phyloP scores from a whole-genome alignment of 371 early-diverging fungal species.

The Syncephalastrum contaminatum region DNA sequence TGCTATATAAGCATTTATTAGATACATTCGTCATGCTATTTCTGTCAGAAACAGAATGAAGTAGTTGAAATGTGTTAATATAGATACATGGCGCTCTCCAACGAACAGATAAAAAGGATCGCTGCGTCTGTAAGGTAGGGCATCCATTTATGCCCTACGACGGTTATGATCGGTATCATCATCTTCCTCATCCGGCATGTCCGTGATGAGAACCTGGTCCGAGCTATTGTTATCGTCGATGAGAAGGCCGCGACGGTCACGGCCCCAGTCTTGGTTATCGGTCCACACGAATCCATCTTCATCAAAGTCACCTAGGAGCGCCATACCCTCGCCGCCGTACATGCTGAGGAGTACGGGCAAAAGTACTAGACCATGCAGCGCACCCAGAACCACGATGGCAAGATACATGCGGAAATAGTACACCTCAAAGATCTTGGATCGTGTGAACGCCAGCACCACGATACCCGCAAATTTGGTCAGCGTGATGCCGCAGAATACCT shows the following conservation, averaged over 20 bases:
- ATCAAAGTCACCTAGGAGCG: constrained; percentile 45
- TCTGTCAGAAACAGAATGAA: too few relatives aligned
- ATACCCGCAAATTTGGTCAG: constrained; percentile 78
- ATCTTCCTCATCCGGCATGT: constrained; percentile 28
- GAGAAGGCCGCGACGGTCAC: constrained; percentile 22
- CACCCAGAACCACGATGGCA: constrained; percentile 67
- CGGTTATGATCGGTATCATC: not conserved
- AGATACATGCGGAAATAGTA: constrained; percentile 82
- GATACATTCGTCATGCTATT: too few relatives aligned
- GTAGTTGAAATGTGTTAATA: too few relatives aligned
- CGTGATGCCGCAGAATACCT: constrained; percentile 77
- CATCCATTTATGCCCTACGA: too few relatives aligned
- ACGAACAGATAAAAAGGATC: too few relatives aligned
- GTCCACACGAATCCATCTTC: constrained; percentile 53
- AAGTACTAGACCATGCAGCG: constrained; percentile 69
- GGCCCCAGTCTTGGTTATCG: constrained; percentile 20
- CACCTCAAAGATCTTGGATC: constrained; percentile 74
- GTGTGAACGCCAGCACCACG: constrained; percentile 68
- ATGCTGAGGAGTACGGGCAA: constrained; percentile 66
- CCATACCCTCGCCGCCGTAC: constrained; percentile 55
- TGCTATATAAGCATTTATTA: too few relatives aligned
- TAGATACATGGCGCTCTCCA: too few relatives aligned
- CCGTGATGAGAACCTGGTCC: constrained; percentile 44
- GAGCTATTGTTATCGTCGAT: constrained; percentile 38
- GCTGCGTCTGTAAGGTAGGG: too few relatives aligned